phyloP scores from a whole-genome alignment of 2,329 filamentous ascomycete species.

The Paecilomyces formosus region DNA sequence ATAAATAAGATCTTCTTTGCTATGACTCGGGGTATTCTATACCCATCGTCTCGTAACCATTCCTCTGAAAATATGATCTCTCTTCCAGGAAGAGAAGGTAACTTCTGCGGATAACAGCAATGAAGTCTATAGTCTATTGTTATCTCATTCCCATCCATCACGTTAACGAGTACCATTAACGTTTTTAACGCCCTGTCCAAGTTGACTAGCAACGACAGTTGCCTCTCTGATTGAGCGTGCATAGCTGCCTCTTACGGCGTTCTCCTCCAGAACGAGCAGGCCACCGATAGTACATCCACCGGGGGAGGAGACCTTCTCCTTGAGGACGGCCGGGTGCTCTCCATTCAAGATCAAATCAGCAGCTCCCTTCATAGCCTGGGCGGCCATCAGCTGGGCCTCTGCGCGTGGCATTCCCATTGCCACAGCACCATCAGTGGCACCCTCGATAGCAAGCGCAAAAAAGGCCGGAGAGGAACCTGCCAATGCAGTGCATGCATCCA shows the following conservation, averaged over 20 bases:
- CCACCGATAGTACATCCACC: conserved; percentile 59
- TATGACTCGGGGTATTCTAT: neutral
- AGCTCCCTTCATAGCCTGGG: conserved; percentile 55
- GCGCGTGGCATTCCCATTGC: conserved; percentile 55
- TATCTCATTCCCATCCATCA: too few relatives aligned
- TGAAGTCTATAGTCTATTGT: neutral
- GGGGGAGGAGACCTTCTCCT: conserved; percentile 55
- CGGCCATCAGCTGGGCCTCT: conserved; percentile 54
- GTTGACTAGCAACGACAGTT: conserved; percentile 49
- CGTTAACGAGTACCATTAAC: conserved; percentile 38
- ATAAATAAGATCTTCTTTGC: neutral
- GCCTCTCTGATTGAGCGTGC: conserved; percentile 52
- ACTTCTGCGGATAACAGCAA: neutral
- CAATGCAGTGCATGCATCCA: conserved; percentile 53
- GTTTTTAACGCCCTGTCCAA: conserved; percentile 47
- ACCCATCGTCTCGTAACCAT: neutral
- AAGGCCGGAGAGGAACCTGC: conserved; percentile 57
- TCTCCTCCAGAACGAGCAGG: conserved; percentile 53
- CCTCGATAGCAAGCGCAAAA: conserved; percentile 52
- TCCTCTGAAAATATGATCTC: neutral
- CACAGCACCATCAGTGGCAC: conserved; percentile 54
- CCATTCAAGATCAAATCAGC: conserved; percentile 51
- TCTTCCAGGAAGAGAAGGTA: neutral
- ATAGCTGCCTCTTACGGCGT: conserved; percentile 46
- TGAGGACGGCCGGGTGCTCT: conserved; percentile 52